A percentile compares a stretch with the other conserved stretches of the same genome.
These are phyloP conservation scores for Yamadazyma siamensis DNA, from an alignment of 1,139 yeast species.

Conservation along the genomic window DNA sequence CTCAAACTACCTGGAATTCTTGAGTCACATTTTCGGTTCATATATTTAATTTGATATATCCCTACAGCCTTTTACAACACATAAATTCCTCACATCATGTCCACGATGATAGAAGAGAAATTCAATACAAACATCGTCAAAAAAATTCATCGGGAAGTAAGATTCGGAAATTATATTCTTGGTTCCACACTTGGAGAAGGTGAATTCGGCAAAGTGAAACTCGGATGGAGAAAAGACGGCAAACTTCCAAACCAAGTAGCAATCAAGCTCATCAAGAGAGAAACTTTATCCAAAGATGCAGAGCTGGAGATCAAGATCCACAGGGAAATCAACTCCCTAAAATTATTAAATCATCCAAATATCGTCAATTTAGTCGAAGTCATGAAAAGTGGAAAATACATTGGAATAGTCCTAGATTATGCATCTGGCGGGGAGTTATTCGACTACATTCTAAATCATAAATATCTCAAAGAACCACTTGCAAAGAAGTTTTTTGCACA, in stretches of 20 bases:
- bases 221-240: conserved; percentile 94
- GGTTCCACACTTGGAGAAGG: conserved; percentile 98
- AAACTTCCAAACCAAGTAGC: conserved; percentile 83
- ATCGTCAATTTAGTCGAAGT: conserved; percentile 90
- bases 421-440: conserved; percentile 98
- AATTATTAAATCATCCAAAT: conserved; percentile 80
- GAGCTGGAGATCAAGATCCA: conserved; percentile 86
- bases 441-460: conserved; percentile 84
- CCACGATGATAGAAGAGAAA: conserved; percentile 8
- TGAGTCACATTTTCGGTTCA: too few relatives aligned
- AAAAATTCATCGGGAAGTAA: conserved; percentile 48
- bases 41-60: neutral
- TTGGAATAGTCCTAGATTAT: conserved; percentile 93
- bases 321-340: conserved; percentile 88
- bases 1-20: too few relatives aligned
- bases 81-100: neutral
- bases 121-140: conserved; percentile 8
- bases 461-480: conserved; percentile 77
- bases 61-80: neutral
- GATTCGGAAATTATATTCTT: conserved; percentile 83
- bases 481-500: conserved; percentile 92
- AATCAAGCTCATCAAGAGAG: conserved; percentile 84
- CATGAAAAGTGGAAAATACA: conserved; percentile 88
- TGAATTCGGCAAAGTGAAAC: conserved; percentile 93
- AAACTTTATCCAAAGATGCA: conserved; percentile 76